Conservation (phyloP, 2,329 filamentous ascomycete genomes). For the Alternaria viburni region DNA sequence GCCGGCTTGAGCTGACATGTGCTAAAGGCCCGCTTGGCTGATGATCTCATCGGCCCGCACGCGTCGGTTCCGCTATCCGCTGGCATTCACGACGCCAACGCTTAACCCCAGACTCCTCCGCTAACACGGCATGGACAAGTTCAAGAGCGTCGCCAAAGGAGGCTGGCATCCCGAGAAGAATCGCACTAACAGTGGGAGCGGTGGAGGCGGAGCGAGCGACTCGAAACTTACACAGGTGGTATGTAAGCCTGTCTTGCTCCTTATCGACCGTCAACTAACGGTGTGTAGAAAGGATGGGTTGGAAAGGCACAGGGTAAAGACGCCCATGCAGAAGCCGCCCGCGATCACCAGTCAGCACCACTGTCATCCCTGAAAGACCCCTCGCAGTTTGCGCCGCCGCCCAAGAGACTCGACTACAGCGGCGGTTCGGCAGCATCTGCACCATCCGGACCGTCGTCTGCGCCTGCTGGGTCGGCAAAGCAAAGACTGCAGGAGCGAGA, state of each 20-base stretch:
- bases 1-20: constrained; percentile 1
- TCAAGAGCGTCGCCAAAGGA: constrained; percentile 53
- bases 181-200: constrained; percentile 9
- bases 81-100: constrained; percentile 20
- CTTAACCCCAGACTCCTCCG: constrained; percentile 8
- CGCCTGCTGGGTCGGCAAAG: constrained; percentile 48
- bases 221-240: constrained; percentile 61
- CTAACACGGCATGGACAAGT: constrained; percentile 38
- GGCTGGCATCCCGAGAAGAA: constrained; percentile 55
- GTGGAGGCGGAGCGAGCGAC: constrained; percentile 46
- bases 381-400: constrained; percentile 78
- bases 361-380: constrained; percentile 77
- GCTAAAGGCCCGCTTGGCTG: constrained; percentile 19
- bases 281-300: constrained; percentile 62
- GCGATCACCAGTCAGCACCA: constrained; percentile 65
- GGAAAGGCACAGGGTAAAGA: constrained; percentile 58
- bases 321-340: constrained; percentile 44
- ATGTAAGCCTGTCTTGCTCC: constrained; percentile 52
- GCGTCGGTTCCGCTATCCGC: constrained; percentile 11
- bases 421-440: constrained; percentile 49
- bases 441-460: constrained; percentile 49
- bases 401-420: constrained; percentile 65
- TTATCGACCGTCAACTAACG: constrained; percentile 11
- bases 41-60: constrained; percentile 31
- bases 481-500: constrained; percentile 44